Conservation (phyloP, 768 basidiomycete species). For the Neoboletus subvelutipes region DNA sequence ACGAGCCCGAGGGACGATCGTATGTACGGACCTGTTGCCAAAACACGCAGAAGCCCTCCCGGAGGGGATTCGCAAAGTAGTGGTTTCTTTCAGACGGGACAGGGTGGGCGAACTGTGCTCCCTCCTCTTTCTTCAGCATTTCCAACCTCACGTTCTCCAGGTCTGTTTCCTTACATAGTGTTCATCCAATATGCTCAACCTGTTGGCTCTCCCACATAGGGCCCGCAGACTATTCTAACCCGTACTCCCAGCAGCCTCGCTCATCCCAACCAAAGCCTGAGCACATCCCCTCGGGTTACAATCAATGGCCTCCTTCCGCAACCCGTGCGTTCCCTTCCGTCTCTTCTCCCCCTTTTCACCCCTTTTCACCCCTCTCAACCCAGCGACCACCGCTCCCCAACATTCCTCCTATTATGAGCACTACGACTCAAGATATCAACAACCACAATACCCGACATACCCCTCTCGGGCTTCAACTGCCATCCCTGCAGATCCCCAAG, state of each 20-base stretch:
- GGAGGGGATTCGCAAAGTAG: constrained; percentile 59
- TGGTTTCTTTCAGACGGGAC: constrained; percentile 73
- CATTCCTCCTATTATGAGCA: constrained; percentile 55
- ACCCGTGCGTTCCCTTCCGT: constrained; percentile 34
- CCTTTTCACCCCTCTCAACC: constrained; percentile 1
- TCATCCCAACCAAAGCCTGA: constrained; percentile 62
- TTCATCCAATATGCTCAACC: constrained; percentile 58
- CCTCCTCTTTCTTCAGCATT: constrained; percentile 82
- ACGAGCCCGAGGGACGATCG: constrained; percentile 72
- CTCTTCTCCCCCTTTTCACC: background rate
- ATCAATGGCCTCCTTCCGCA: constrained; percentile 40
- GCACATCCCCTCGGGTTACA: constrained; percentile 49
- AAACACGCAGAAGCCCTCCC: constrained; percentile 63
- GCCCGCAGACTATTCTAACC: constrained; percentile 55
- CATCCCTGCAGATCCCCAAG: constrained; percentile 46
- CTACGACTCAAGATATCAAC: constrained; percentile 51
- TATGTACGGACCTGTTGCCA: constrained; percentile 62
- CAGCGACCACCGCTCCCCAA: constrained; percentile 45
- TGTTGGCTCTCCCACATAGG: constrained; percentile 55
- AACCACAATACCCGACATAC: constrained; percentile 43
- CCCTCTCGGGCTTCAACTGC: constrained; percentile 49
- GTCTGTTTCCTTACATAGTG: constrained; percentile 67
- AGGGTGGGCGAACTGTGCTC: constrained; percentile 88
- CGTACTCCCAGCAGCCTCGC: constrained; percentile 63
- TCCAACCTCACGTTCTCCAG: constrained; percentile 90